Evolutionary conservation across 768 basidiomycete species (phyloP).

Genomic region (Tylopilus cervinicoccineus): DNA sequence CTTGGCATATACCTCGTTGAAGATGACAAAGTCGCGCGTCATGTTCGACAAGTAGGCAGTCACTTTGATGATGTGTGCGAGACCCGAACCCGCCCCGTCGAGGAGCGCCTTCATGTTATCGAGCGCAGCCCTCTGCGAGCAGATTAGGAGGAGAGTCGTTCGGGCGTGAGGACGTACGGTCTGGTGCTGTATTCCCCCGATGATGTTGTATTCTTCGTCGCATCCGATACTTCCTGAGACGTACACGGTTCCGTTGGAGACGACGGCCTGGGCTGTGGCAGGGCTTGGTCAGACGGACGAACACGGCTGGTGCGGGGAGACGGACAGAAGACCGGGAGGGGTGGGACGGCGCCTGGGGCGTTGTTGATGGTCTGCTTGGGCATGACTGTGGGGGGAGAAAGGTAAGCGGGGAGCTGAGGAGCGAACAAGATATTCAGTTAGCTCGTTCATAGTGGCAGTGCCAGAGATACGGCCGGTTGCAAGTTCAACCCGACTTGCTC

Average conservation of each 20-base stretch:
- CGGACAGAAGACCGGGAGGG: slow-evolving; percentile 35
- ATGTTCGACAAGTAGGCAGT: slow-evolving; percentile 39
- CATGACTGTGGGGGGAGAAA: slow-evolving; percentile 13
- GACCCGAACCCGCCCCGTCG: slow-evolving; percentile 34
- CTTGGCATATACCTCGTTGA: slow-evolving; percentile 38
- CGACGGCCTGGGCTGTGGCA: slow-evolving; percentile 34
- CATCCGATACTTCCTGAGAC: slow-evolving; percentile 40
- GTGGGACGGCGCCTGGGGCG: slow-evolving; percentile 28
- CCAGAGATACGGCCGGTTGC: neutral
- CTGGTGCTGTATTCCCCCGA: slow-evolving; percentile 37
- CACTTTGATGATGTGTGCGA: slow-evolving; percentile 38
- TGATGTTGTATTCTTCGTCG: slow-evolving; percentile 28
- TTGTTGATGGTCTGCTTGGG: slow-evolving; percentile 28
- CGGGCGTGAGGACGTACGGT: slow-evolving; percentile 28
- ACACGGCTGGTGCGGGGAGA: neutral
- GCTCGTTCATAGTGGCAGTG: neutral
- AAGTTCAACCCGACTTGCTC: too few species aligned
- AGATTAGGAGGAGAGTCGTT: too few species aligned
- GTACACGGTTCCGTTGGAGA: slow-evolving; percentile 34
- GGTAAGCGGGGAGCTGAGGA: neutral
- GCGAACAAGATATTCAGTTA: neutral
- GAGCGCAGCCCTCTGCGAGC: slow-evolving; percentile 33
- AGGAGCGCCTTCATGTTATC: slow-evolving; percentile 38
- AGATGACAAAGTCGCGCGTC: slow-evolving; percentile 32
- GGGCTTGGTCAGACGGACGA: neutral